Evolutionary conservation across 208 protist species (phyloP), one percentile per base, ranked within the genome.

Genomic region (Acanthamoeba triangularis): DNA sequence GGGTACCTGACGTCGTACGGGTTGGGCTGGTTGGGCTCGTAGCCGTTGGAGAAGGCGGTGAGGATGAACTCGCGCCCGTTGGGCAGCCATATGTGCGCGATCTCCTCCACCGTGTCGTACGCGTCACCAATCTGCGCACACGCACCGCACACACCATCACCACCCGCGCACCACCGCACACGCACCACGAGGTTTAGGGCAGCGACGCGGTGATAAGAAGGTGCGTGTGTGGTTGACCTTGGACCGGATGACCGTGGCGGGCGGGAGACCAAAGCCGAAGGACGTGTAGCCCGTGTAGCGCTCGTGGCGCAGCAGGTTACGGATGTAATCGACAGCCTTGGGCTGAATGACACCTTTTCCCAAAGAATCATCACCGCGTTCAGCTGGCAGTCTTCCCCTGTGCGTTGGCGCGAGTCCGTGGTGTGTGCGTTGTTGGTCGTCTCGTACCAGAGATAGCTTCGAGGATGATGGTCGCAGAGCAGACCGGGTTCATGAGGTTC

Each of bases 21-120:
- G 8, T 18, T 5, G 13, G 69, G 69, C 69, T 78, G 69, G 37
- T 78, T 41, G 69, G 69, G 69, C n/a, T 94, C 52, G 80, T 94
- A 94, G 11, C 90, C 90, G 61, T 94, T 82, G 37, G 90, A 84
- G 11, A 94, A 84, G 4, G 61, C 41, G 3, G 63, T 44, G 30
- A 94, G 20, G 80, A 94, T 94, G 23, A 84, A 33, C 80, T 84
- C 63, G 20, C 61, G 13, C 6, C 90, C 90, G 41, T 94, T 94
- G 52, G 90, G 90, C 0, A 94, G 63, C 52, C 20, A n/a, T 5
- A 94, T n/a, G 41, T 94, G 65, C 1, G 63, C 90, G 8, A 94
- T 74, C 10, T 94, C 90, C 59, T 94, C 61, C 35, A 94, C 61
- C 30, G 52, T 54, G 80, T 94, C 41, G n/a, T 94, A 94, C 10